Conservation (phyloP, 2,329 filamentous ascomycete genomes). For the Clonostachys rosea region DNA sequence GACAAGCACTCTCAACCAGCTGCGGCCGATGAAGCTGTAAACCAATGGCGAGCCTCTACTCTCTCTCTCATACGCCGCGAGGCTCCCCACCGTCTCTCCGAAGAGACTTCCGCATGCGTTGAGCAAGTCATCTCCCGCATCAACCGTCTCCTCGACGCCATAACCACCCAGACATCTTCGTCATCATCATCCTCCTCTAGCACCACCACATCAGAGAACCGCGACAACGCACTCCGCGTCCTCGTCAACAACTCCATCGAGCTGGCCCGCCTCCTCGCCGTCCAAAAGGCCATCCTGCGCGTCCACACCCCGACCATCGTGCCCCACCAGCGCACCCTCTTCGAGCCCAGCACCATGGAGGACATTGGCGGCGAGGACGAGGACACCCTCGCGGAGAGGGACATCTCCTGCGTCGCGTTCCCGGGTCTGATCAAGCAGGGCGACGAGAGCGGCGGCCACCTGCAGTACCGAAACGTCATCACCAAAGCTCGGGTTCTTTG, state of each 20-base stretch:
- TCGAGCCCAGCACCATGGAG: conserved; percentile 59
- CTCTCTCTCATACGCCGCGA: conserved; percentile 54
- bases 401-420: conserved; percentile 59
- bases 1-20: conserved; percentile 8
- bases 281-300: conserved; percentile 54
- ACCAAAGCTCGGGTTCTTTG: conserved; percentile 63
- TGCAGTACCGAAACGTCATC: conserved; percentile 59
- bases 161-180: conserved; percentile 35
- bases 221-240: conserved; percentile 47
- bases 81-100: conserved; percentile 36
- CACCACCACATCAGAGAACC: conserved; percentile 25
- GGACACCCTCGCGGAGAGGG: conserved; percentile 42
- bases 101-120: conserved; percentile 35
- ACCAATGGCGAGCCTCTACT: conserved; percentile 64
- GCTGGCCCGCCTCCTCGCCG: conserved; percentile 49
- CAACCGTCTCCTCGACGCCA: conserved; percentile 42
- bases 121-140: conserved; percentile 38
- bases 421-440: conserved; percentile 61
- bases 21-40: conserved; percentile 48
- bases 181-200: conserved; percentile 6
- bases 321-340: conserved; percentile 48
- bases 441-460: conserved; percentile 58
- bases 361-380: conserved; percentile 61
- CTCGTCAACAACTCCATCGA: conserved; percentile 50
- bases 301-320: conserved; percentile 49